These are phyloP conservation scores for Verticillium albo-atrum DNA, from an alignment of 2,329 filamentous ascomycete genomes.

Conservation along the genomic window DNA sequence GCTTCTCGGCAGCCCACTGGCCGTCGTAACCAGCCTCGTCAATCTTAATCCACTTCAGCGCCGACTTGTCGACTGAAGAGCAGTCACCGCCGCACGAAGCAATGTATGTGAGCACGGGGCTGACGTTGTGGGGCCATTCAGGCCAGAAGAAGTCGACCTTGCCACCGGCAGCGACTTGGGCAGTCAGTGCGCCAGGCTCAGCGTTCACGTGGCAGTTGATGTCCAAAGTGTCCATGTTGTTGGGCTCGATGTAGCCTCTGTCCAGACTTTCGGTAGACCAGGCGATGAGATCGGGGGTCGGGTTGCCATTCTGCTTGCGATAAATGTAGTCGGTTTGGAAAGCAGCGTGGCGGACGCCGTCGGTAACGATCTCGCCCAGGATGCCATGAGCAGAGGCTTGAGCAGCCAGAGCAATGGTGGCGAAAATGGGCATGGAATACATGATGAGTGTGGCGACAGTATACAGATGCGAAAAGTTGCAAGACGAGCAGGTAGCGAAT, in stretches of 20 bases:
- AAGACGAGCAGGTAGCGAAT: too few relatives aligned
- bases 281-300: slow-evolving; percentile 20
- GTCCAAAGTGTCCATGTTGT: slow-evolving; percentile 30
- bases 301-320: slow-evolving; percentile 8
- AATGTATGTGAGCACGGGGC: slow-evolving; percentile 60
- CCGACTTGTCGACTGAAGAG: slow-evolving; percentile 44
- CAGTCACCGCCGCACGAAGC: slow-evolving; percentile 56
- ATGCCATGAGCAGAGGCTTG: slow-evolving; percentile 8
- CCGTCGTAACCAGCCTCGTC: slow-evolving; percentile 43
- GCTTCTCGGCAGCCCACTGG: slow-evolving; percentile 30
- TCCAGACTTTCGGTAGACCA: slow-evolving; percentile 38
- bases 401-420: slow-evolving; percentile 4
- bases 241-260: slow-evolving; percentile 45
- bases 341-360: slow-evolving; percentile 7
- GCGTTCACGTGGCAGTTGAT: slow-evolving; percentile 43
- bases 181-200: slow-evolving; percentile 28
- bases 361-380: slow-evolving; percentile 6
- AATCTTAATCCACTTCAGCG: slow-evolving; percentile 61
- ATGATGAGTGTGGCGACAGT: too few relatives aligned
- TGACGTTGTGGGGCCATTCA: slow-evolving; percentile 37
- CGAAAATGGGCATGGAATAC: slow-evolving; percentile 6
- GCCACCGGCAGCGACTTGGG: slow-evolving; percentile 32
- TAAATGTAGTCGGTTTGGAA: slow-evolving; percentile 17
- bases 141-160: slow-evolving; percentile 35
- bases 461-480: too few relatives aligned